Conservation (phyloP, 2,329 filamentous ascomycete genomes). For the Apiospora phragmitis region DNA sequence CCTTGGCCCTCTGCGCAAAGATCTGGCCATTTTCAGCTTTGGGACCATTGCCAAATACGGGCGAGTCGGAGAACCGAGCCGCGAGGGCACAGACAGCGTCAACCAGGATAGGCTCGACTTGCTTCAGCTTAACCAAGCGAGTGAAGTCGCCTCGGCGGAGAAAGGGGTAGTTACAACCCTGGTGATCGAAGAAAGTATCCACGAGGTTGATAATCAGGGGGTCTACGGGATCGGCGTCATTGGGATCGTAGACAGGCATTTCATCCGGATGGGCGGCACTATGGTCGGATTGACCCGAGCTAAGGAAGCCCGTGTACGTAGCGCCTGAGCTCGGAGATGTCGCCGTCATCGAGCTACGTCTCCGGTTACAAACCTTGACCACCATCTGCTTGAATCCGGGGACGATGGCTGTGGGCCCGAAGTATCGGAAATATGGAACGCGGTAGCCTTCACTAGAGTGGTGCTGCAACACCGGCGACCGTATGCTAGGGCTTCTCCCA, state of each 20-base stretch:
- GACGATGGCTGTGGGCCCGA: conserved; percentile 87
- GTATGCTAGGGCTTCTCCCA: conserved; percentile 38
- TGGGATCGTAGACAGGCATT: conserved; percentile 74
- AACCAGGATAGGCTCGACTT: conserved; percentile 80
- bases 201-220: conserved; percentile 75
- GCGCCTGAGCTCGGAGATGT: conserved; percentile 48
- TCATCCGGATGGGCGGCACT: conserved; percentile 49
- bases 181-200: conserved; percentile 77
- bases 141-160: conserved; percentile 72
- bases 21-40: conserved; percentile 72
- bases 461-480: conserved; percentile 48
- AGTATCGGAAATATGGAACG: conserved; percentile 88
- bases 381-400: conserved; percentile 95
- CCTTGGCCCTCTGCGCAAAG: conserved; percentile 80
- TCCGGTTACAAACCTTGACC: conserved; percentile 68
- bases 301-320: conserved; percentile 35
- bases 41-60: conserved; percentile 49
- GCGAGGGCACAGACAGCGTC: conserved; percentile 83
- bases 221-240: conserved; percentile 69
- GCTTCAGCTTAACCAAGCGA: conserved; percentile 76
- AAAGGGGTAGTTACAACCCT: conserved; percentile 87
- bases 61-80: conserved; percentile 73
- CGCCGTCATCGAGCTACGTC: conserved; percentile 60
- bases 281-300: conserved; percentile 43
- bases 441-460: conserved; percentile 59